Evolutionary conservation across 768 basidiomycete species (phyloP).

Genomic region (Amanita fuliginea): DNA sequence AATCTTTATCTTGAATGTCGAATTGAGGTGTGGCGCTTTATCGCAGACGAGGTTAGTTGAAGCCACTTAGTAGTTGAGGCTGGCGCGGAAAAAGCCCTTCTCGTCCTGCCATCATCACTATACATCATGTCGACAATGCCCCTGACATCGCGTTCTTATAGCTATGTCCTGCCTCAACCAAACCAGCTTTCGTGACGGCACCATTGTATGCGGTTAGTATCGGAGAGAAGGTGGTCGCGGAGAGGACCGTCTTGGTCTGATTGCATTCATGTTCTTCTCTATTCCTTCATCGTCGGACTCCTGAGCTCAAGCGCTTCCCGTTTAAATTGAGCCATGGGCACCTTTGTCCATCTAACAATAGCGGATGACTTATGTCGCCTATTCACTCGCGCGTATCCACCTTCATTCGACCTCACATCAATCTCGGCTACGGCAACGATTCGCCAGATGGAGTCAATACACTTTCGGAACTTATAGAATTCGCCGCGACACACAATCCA

Average conservation of each 20-base stretch:
- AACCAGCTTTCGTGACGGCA: background rate
- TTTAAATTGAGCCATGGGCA: background rate
- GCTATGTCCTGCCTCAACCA: too few species aligned
- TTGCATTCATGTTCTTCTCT: background rate
- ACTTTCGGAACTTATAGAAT: constrained; percentile 26
- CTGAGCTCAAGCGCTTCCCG: background rate
- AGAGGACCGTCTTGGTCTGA: background rate
- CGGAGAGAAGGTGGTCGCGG: background rate
- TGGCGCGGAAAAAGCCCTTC: too few species aligned
- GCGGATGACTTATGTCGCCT: background rate
- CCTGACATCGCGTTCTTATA: too few species aligned
- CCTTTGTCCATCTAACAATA: background rate
- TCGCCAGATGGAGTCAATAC: constrained; percentile 18
- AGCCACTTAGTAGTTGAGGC: too few species aligned
- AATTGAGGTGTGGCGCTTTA: too few species aligned
- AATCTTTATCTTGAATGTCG: too few species aligned
- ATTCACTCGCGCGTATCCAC: constrained; percentile 2
- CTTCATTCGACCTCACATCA: constrained; percentile 26
- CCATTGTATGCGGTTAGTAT: background rate
- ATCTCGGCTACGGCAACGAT: constrained; percentile 20
- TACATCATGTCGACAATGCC: too few species aligned
- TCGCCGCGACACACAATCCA: constrained; percentile 22
- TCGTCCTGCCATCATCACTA: too few species aligned
- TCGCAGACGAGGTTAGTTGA: too few species aligned
- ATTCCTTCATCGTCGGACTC: background rate